phyloP scores from a whole-genome alignment of 805 yeast genomes.

The Pichia heedii region DNA sequence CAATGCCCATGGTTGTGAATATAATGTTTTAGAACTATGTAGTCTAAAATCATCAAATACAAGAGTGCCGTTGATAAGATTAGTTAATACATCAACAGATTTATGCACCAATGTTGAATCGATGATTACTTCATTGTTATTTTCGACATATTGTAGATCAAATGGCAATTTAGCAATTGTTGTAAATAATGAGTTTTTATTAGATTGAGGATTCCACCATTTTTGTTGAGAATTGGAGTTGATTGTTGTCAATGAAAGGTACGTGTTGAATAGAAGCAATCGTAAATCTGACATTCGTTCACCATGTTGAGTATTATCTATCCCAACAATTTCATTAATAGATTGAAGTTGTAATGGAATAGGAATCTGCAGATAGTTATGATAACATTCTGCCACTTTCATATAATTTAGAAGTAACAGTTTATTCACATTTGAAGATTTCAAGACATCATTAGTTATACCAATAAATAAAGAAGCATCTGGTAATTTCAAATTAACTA shows the following conservation, averaged over 20 bases:
- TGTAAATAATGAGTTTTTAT: conserved; percentile 55
- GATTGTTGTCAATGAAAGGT: conserved; percentile 49
- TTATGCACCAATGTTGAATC: conserved; percentile 25
- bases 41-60: conserved; percentile 39
- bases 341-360: conserved; percentile 14
- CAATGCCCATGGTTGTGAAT: conserved; percentile 48
- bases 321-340: conserved; percentile 8
- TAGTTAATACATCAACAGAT: conserved; percentile 39
- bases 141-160: conserved; percentile 13
- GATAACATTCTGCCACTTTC: conserved; percentile 26
- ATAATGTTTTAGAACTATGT: conserved; percentile 23
- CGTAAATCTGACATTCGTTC: conserved; percentile 40
- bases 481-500: conserved; percentile 34
- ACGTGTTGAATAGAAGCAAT: conserved; percentile 47
- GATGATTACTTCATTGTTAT: conserved; percentile 3
- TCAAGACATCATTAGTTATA: conserved; percentile 31
- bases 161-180: conserved; percentile 46
- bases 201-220: conserved; percentile 65
- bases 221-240: conserved; percentile 34
- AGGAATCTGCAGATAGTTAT: conserved; percentile 13
- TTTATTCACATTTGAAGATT: conserved; percentile 29
- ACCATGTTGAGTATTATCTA: conserved; percentile 15
- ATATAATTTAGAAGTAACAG: conserved; percentile 41
- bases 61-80: conserved; percentile 42
- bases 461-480: conserved; percentile 38